A percentile compares a stretch with the other conserved stretches of the same genome.
Evolutionary conservation across 768 basidiomycete genomes (phyloP).

Genomic region (Termitomyces eurrhizus): DNA sequence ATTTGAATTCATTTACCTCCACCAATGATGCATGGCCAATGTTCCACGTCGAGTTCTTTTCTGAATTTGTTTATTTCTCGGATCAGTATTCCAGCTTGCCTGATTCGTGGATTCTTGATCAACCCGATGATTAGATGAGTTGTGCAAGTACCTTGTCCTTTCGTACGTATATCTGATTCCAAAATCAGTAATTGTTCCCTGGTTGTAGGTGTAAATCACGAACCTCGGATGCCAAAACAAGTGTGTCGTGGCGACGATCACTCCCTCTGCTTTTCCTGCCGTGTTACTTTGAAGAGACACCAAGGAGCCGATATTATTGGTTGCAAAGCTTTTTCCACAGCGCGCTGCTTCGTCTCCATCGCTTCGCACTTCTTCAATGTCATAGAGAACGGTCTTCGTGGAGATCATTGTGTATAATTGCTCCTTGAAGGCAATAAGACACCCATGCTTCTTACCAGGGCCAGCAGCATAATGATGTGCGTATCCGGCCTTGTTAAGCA

Average conservation of each 20-base stretch:
- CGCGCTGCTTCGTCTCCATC: slow-evolving; percentile 31
- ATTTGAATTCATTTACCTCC: slow-evolving; percentile 53
- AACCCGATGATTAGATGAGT: neutral
- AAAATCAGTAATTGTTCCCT: neutral
- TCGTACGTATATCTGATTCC: slow-evolving; percentile 71
- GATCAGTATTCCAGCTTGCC: slow-evolving; percentile 75
- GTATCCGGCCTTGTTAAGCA: slow-evolving; percentile 64
- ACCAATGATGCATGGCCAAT: slow-evolving; percentile 80
- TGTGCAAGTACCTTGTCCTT: slow-evolving; percentile 52
- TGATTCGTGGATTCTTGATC: slow-evolving; percentile 20
- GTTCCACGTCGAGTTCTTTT: slow-evolving; percentile 31
- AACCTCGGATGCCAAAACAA: slow-evolving; percentile 94
- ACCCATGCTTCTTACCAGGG: slow-evolving; percentile 78
- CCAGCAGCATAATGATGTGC: slow-evolving; percentile 63
- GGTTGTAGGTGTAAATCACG: slow-evolving; percentile 18
- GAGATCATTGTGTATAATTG: slow-evolving; percentile 43
- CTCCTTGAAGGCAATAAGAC: slow-evolving; percentile 72
- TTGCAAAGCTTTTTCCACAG: slow-evolving; percentile 59
- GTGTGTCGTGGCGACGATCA: slow-evolving; percentile 86
- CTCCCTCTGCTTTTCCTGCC: slow-evolving; percentile 38
- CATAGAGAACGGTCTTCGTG: slow-evolving; percentile 59
- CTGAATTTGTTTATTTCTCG: slow-evolving; percentile 60
- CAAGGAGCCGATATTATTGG: slow-evolving; percentile 78
- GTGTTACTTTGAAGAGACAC: slow-evolving; percentile 54
- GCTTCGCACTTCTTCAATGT: slow-evolving; percentile 51